Base-by-base conservation (phyloP, 2,329 filamentous ascomycete genomes). In the Beauveria varroae region DNA sequence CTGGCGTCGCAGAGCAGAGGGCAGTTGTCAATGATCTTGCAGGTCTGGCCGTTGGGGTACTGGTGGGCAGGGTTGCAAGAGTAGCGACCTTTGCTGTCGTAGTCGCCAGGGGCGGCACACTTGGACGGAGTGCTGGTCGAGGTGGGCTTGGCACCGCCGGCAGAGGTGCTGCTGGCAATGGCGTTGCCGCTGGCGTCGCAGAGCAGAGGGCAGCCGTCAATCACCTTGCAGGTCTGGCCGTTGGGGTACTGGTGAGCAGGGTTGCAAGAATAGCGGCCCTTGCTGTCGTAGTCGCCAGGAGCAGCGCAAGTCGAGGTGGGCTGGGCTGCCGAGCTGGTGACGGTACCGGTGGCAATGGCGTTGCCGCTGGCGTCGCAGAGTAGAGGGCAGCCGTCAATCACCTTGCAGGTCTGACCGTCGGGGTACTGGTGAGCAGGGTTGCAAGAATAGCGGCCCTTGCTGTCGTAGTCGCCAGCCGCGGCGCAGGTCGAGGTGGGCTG, bases 341-440 rank as follows among this genome's bases (percentile, higher is more conserved):
- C n/a, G 28, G 28, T 30, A n/a, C n/a, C n/a, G n/a, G n/a, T 10
- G 41, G 20, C 41, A n/a, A 43, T 43, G 40, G 40, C 16, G 16
- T 43, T 16, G 18, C 40, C 40, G 18, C 18, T 43, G 40, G 40
- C 40, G 6, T 43, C 40, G 16, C 14, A 16, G 18, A 43, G 40
- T 18, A 43, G 40, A 43, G 40, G 40, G 40, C 40, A 43, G 14
- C 4, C 4, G 3, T 43, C 40, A 43, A 43, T n/a, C 16, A n/a
- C 3, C 40, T 43, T 16, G 40, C 40, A 43, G 16, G n/a, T 47
- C 20, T 47, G 44, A 4, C 44, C 44, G 44, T 47, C 24, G 47
- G 57, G 57, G 47, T 60, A 60, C 57, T 53, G 46, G 22, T 60
- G 57, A 20, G 57, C 57, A 30, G 57, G 57, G 57, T 60, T 60